These are phyloP conservation scores for Fusarium newnesense DNA, from an alignment of 2,329 filamentous ascomycete species.

Conservation along the genomic window DNA sequence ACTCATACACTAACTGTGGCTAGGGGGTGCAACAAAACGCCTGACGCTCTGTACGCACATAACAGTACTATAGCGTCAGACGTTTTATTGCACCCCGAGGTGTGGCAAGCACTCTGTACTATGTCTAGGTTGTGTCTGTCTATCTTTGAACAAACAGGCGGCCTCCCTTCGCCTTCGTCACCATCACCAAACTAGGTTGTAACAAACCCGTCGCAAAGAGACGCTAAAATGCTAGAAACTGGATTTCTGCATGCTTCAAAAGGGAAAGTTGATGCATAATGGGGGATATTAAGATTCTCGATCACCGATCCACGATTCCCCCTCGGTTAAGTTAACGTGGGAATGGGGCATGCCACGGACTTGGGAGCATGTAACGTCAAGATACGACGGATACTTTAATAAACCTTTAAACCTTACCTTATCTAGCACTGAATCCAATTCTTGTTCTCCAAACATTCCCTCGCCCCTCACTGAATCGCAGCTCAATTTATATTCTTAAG, in stretches of 20 bases:
- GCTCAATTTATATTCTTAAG: not conserved
- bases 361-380: constrained; percentile 34
- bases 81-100: too few relatives aligned
- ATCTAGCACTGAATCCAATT: constrained; percentile 8
- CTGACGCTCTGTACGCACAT: too few relatives aligned
- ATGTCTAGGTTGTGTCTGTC: not conserved
- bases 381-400: constrained; percentile 12
- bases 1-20: constrained; percentile 16
- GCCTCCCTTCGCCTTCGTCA: constrained; percentile 25
- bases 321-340: constrained; percentile 27
- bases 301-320: not conserved
- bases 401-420: constrained; percentile 4
- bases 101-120: constrained; percentile 4
- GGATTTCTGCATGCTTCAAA: constrained; percentile 16
- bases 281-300: constrained; percentile 2
- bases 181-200: constrained; percentile 8
- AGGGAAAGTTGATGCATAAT: constrained; percentile 3
- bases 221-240: constrained; percentile 32
- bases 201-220: constrained; percentile 17
- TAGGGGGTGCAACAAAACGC: too few relatives aligned
- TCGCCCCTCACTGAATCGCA: not conserved
- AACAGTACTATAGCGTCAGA: too few relatives aligned
- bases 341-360: not conserved
- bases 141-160: constrained; percentile 10
- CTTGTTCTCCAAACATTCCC: constrained; percentile 9